Percentiles rank a stretch among this genome's conserved stretches.
Conservation (phyloP, 2,329 filamentous ascomycete genomes). For the Didymella keratinophila region DNA sequence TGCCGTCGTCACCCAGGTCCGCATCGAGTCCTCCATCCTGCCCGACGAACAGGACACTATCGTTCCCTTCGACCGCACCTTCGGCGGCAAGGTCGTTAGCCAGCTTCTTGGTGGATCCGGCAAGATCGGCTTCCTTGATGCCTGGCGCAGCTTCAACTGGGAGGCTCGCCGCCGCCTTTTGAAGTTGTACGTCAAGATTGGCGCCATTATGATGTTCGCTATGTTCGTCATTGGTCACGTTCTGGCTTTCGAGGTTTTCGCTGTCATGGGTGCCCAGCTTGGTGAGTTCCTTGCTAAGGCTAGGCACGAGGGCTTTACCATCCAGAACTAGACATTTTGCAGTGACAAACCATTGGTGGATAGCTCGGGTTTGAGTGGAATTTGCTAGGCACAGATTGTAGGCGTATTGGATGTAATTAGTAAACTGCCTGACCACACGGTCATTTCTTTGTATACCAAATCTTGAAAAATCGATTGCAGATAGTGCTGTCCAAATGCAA, state of each 20-base stretch:
- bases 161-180: slow-evolving; percentile 76
- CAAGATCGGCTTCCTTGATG: slow-evolving; percentile 74
- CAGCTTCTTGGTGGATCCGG: slow-evolving; percentile 76
- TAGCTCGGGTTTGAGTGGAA: too few relatives aligned
- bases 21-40: slow-evolving; percentile 87
- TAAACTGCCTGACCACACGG: slow-evolving; percentile 13
- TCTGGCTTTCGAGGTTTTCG: slow-evolving; percentile 61
- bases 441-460: slow-evolving; percentile 12
- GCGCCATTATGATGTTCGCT: slow-evolving; percentile 60
- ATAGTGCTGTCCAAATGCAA: too few relatives aligned
- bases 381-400: background rate
- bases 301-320: slow-evolving; percentile 24
- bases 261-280: slow-evolving; percentile 54
- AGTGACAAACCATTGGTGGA: background rate
- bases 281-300: slow-evolving; percentile 32
- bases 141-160: slow-evolving; percentile 80
- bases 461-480: too few relatives aligned
- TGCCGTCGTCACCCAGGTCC: slow-evolving; percentile 76
- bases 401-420: slow-evolving; percentile 5
- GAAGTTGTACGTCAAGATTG: slow-evolving; percentile 77
- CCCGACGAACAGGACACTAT: slow-evolving; percentile 82
- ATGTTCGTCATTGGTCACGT: slow-evolving; percentile 59
- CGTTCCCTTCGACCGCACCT: slow-evolving; percentile 88
- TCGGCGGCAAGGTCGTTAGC: slow-evolving; percentile 78
- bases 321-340: slow-evolving; percentile 7